Conservation (phyloP, 1,284 basidiomycete species). For the Phylloporus sp. region DNA sequence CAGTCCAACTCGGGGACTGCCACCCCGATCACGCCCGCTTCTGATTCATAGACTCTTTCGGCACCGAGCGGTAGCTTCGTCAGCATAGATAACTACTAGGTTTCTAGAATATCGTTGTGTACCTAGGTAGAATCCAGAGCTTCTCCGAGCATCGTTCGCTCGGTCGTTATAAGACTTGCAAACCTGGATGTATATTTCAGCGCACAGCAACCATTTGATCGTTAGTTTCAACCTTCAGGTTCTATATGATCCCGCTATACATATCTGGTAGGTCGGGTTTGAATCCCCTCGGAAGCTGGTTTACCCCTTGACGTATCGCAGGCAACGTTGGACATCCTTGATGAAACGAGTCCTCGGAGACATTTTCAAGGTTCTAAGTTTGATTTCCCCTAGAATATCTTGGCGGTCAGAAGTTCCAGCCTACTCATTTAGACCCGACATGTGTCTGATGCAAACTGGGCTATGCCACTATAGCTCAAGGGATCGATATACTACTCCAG, state of each 20-base stretch:
- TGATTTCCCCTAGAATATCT: not conserved
- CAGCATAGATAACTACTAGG: conserved; percentile 10
- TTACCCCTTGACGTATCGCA: not conserved
- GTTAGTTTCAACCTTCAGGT: not conserved
- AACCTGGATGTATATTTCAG: not conserved
- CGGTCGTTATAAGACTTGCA: not conserved
- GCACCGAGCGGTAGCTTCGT: not conserved
- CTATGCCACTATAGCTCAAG: not conserved
- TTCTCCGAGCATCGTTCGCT: not conserved
- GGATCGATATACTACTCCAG: not conserved
- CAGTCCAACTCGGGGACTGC: conserved; percentile 25
- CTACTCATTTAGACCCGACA: not conserved
- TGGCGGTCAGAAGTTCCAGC: not conserved
- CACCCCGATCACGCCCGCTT: conserved; percentile 19
- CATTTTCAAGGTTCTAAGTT: not conserved
- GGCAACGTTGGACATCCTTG: not conserved
- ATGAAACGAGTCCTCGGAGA: conserved; percentile 2
- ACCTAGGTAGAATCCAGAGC: not conserved
- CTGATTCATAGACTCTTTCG: conserved; percentile 8
- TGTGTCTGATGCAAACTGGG: conserved; percentile 8
- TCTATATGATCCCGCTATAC: not conserved
- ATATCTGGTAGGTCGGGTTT: not conserved
- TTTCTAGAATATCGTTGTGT: not conserved
- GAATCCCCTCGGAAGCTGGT: not conserved
- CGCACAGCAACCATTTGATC: not conserved